Evolutionary conservation across 495 filamentous ascomycete genomes (phyloP).

Genomic region (Darksidea phi): DNA sequence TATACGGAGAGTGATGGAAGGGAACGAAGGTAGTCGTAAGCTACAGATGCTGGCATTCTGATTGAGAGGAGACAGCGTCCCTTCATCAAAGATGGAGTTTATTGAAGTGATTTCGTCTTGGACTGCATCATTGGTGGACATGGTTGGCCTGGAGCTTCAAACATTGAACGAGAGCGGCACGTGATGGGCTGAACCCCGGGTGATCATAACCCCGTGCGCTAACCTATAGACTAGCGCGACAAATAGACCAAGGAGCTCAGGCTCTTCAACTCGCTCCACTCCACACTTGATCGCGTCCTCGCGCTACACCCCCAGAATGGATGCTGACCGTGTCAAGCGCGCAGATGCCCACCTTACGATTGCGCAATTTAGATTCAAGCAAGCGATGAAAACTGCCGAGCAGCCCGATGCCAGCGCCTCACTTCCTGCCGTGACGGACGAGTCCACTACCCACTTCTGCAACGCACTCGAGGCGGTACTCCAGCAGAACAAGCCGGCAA

Average conservation of each 20-base stretch:
- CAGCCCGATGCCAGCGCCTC: no score
- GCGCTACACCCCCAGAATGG: no score
- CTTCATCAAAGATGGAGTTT: slow-evolving; percentile 84
- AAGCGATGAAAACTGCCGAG: no score
- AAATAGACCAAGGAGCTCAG: no score
- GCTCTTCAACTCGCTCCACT: no score
- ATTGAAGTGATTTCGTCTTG: slow-evolving; percentile 83
- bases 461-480: neutral
- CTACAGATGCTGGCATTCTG: slow-evolving; percentile 47
- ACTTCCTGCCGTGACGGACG: no score
- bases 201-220: neutral
- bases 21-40: slow-evolving; percentile 40
- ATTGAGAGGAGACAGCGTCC: slow-evolving; percentile 53
- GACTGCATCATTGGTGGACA: slow-evolving; percentile 70
- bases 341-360: no score
- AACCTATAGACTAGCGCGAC: no score
- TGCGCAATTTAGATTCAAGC: no score
- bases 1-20: slow-evolving; percentile 48
- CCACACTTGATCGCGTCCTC: no score
- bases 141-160: neutral
- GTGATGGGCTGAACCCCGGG: neutral
- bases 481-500: slow-evolving; percentile 2
- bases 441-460: no score
- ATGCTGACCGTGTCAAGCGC: no score
- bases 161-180: neutral